phyloP scores from a whole-genome alignment of 345 rosid genomes.

The Citrus glauca region DNA sequence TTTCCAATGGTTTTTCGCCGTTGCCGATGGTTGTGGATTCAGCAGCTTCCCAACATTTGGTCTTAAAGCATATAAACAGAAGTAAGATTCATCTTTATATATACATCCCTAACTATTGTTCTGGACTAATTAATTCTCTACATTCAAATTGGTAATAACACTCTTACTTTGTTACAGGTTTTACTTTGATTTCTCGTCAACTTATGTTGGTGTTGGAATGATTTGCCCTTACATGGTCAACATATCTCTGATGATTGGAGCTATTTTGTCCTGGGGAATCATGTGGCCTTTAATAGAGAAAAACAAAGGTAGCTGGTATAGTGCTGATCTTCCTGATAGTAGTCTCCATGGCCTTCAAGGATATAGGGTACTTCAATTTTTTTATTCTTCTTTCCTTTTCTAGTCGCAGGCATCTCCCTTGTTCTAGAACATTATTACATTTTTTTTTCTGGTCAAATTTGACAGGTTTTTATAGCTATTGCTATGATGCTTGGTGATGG shows the following conservation, averaged over 20 bases:
- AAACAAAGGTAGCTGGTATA: conserved; percentile 74
- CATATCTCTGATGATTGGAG: conserved; percentile 71
- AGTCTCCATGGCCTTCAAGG: conserved; percentile 85
- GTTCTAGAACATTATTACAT: too few relatives aligned
- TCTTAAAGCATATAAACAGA: conserved; percentile 51
- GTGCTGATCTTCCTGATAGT: conserved; percentile 30
- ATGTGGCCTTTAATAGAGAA: conserved; percentile 78
- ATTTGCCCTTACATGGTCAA: conserved; percentile 88
- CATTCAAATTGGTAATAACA: too few relatives aligned
- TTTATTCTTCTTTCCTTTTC: too few relatives aligned
- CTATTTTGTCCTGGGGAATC: conserved; percentile 76
- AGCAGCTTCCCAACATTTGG: conserved; percentile 75
- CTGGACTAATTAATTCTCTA: too few relatives aligned
- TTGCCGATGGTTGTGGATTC: conserved; percentile 70
- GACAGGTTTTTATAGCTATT: conserved; percentile 75
- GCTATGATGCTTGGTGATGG: conserved; percentile 94
- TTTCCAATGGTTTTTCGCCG: conserved; percentile 69
- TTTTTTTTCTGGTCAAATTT: not conserved
- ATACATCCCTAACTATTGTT: too few relatives aligned
- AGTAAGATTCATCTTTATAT: conserved; percentile 21
- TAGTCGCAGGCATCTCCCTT: too few relatives aligned
- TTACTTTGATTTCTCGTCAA: conserved; percentile 83
- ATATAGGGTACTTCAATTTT: conserved; percentile 42
- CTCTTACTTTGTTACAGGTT: conserved; percentile 37
- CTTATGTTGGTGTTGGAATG: conserved; percentile 93